A percentile compares a stretch with the other conserved stretches of the same genome.
phyloP scores from a whole-genome alignment of 2,329 filamentous ascomycete species.

The Volutella citrinella region DNA sequence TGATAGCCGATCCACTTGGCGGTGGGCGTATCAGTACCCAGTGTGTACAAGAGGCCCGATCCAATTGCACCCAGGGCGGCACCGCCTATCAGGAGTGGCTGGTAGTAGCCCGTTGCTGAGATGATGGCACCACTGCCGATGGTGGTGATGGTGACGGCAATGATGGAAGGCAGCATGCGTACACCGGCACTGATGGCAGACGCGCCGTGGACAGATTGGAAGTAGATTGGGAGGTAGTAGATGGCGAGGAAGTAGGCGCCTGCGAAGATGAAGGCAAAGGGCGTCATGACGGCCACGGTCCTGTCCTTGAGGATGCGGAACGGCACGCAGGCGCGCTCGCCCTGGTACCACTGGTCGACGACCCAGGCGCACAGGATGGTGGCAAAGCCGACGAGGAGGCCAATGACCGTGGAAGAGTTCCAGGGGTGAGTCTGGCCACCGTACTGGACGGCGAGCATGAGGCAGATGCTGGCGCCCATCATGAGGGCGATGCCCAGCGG shows the following conservation, averaged over 20 bases:
- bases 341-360: conserved; percentile 38
- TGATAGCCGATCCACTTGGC: conserved; percentile 53
- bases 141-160: conserved; percentile 41
- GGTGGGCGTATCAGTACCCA: conserved; percentile 35
- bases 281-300: conserved; percentile 34
- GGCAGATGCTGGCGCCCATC: conserved; percentile 41
- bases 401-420: conserved; percentile 39
- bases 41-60: conserved; percentile 40
- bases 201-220: conserved; percentile 39
- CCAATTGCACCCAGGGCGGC: conserved; percentile 41
- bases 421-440: conserved; percentile 43
- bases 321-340: conserved; percentile 44
- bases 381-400: conserved; percentile 39
- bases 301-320: conserved; percentile 37
- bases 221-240: conserved; percentile 48
- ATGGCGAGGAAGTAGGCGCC: conserved; percentile 43
- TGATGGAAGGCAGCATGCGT: conserved; percentile 43
- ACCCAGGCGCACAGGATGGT: conserved; percentile 33
- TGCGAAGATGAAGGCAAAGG: conserved; percentile 41
- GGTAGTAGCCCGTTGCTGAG: conserved; percentile 38
- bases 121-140: conserved; percentile 38
- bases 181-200: conserved; percentile 40
- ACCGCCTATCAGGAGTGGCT: conserved; percentile 45
- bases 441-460: conserved; percentile 47
- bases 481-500: conserved; percentile 42